These are phyloP conservation scores for Lecanoromycetidae sp. DNA, from an alignment of 2,329 filamentous ascomycete species.

Conservation along the genomic window DNA sequence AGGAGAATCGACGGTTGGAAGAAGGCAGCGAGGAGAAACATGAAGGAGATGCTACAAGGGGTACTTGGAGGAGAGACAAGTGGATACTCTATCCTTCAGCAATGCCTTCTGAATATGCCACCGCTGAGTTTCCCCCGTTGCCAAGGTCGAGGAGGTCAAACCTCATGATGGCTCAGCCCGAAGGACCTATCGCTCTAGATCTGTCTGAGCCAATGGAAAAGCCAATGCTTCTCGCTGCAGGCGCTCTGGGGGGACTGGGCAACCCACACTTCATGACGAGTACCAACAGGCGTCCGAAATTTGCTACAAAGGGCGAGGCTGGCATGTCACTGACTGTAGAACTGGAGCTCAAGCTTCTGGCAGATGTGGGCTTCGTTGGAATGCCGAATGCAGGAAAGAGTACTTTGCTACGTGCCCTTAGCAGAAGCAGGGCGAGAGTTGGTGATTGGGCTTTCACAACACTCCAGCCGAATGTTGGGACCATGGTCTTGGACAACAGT, in stretches of 20 bases:
- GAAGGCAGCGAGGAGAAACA: conserved; percentile 27
- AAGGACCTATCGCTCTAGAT: conserved; percentile 60
- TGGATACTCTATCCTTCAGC: conserved; percentile 81
- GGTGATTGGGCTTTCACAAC: conserved; percentile 97
- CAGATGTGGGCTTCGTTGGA: conserved; percentile 87
- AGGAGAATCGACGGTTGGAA: conserved; percentile 30
- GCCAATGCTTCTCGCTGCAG: conserved; percentile 75
- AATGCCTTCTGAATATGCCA: conserved; percentile 55
- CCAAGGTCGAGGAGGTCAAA: conserved; percentile 45
- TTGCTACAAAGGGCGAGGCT: conserved; percentile 74
- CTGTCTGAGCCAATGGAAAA: conserved; percentile 64
- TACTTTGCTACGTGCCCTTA: conserved; percentile 76
- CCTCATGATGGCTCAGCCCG: conserved; percentile 55
- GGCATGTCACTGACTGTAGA: conserved; percentile 69
- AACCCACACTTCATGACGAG: conserved; percentile 86
- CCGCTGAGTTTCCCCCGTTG: conserved; percentile 45
- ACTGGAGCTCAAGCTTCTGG: conserved; percentile 86
- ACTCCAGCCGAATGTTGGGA: conserved; percentile 86
- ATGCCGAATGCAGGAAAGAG: conserved; percentile 95
- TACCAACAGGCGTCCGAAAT: conserved; percentile 63
- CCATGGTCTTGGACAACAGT: conserved; percentile 81
- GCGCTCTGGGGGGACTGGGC: conserved; percentile 77
- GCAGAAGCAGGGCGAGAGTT: conserved; percentile 75
- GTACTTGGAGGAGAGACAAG: conserved; percentile 48
- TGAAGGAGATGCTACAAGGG: conserved; percentile 27